Evolutionary conservation across 495 filamentous ascomycete genomes (phyloP).

Genomic region (Massariosphaeria phaeospora): DNA sequence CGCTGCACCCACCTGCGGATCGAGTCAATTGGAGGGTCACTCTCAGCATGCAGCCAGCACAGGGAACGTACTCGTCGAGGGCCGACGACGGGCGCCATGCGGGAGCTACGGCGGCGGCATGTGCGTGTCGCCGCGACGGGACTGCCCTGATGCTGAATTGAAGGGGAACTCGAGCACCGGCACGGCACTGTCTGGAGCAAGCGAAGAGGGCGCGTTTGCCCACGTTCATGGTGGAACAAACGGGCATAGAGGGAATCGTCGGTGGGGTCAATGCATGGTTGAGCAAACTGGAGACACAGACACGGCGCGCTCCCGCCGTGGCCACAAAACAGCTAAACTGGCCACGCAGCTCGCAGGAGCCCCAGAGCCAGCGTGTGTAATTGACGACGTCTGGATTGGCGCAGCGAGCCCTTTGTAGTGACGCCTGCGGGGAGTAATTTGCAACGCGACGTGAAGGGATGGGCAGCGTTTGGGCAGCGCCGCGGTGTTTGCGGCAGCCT

Average conservation of each 20-base stretch:
- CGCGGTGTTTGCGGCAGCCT: no score
- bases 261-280: conserved; percentile 7
- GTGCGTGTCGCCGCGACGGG: neutral
- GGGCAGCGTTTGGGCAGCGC: no score
- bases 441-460: no score
- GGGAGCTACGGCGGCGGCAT: conserved; percentile 40
- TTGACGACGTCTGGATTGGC: no score
- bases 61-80: conserved; percentile 72
- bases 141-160: neutral
- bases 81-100: conserved; percentile 76
- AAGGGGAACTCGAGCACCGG: conserved; percentile 1
- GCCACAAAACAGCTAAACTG: no score
- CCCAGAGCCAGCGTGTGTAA: no score
- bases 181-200: neutral
- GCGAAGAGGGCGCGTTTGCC: neutral
- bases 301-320: no score
- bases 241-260: neutral
- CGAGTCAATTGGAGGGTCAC: conserved; percentile 23
- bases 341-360: no score
- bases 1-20: conserved; percentile 72
- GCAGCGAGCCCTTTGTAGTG: no score
- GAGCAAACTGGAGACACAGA: neutral
- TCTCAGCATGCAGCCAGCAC: neutral
- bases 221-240: conserved; percentile 3
- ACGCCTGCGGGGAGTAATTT: no score